A percentile compares a stretch with the other conserved stretches of the same genome.
phyloP scores from a whole-genome alignment of 345 rosid species.

The Dimocarpus longan region DNA sequence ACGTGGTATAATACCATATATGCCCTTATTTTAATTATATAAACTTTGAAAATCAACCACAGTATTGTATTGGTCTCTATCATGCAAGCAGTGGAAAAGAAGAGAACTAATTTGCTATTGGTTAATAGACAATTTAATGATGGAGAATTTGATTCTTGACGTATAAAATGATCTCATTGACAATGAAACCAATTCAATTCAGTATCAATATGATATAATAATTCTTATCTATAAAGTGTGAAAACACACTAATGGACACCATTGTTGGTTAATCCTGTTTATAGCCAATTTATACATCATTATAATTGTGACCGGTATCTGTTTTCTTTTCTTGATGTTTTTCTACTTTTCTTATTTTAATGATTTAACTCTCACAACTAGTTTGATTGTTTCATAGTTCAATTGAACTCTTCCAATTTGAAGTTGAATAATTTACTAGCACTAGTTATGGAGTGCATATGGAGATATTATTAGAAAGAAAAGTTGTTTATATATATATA shows the following conservation, averaged over 20 bases:
- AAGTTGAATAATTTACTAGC: no score
- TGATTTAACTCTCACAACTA: neutral
- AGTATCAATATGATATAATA: neutral
- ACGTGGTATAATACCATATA: neutral
- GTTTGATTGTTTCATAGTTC: neutral
- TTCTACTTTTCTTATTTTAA: neutral
- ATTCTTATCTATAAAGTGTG: constrained; percentile 4
- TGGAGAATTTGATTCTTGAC: constrained; percentile 2
- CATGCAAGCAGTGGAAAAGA: neutral
- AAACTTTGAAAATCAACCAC: neutral
- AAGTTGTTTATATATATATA: no score
- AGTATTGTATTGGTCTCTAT: neutral
- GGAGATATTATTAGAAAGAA: neutral
- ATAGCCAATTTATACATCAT: neutral
- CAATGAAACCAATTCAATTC: neutral
- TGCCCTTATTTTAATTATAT: neutral
- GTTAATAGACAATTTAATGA: neutral
- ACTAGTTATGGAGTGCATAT: neutral
- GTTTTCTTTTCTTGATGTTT: neutral
- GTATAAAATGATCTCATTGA: neutral
- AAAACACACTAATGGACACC: neutral
- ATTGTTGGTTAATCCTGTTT: neutral
- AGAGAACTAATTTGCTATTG: neutral
- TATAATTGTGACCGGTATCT: neutral
- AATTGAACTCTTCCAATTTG: neutral